Percentiles rank a stretch among this genome's conserved stretches.
These are phyloP conservation scores for Suillus subluteus DNA, from an alignment of 768 basidiomycete genomes.

Conservation along the genomic window DNA sequence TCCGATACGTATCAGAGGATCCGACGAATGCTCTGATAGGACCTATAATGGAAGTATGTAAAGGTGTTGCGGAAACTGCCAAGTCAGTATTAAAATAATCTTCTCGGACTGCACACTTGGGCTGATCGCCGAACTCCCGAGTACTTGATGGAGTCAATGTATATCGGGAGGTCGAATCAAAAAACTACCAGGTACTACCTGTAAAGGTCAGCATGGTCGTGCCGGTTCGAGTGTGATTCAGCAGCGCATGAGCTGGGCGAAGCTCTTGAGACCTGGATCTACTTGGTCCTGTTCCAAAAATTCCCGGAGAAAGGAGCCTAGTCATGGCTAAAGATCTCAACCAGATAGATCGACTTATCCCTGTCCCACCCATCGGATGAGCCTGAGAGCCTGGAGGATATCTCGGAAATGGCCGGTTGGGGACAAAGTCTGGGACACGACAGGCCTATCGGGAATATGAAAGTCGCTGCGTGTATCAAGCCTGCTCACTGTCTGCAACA, in stretches of 20 bases:
- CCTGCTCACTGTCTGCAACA: too few species aligned
- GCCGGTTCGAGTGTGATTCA: not conserved
- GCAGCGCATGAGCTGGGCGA: not conserved
- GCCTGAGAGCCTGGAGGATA: too few species aligned
- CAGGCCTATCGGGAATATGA: too few species aligned
- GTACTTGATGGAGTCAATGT: not conserved
- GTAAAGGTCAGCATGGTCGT: not conserved
- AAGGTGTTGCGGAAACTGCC: not conserved
- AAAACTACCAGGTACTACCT: not conserved
- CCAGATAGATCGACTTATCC: not conserved
- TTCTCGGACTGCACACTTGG: not conserved
- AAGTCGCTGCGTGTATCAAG: too few species aligned
- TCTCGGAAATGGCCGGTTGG: too few species aligned
- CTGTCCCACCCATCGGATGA: too few species aligned
- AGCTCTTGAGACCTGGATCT: not conserved
- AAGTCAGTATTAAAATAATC: not conserved
- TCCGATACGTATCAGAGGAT: not conserved
- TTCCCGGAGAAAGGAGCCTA: not conserved
- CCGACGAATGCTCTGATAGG: not conserved
- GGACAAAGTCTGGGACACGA: too few species aligned
- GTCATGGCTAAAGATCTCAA: not conserved
- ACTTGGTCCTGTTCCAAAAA: not conserved
- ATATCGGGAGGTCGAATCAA: not conserved
- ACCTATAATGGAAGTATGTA: conserved; percentile 6
- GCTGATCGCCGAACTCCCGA: not conserved